These are phyloP conservation scores for Trichosporon inkin DNA, from an alignment of 1,284 basidiomycete genomes.

Conservation along the genomic window DNA sequence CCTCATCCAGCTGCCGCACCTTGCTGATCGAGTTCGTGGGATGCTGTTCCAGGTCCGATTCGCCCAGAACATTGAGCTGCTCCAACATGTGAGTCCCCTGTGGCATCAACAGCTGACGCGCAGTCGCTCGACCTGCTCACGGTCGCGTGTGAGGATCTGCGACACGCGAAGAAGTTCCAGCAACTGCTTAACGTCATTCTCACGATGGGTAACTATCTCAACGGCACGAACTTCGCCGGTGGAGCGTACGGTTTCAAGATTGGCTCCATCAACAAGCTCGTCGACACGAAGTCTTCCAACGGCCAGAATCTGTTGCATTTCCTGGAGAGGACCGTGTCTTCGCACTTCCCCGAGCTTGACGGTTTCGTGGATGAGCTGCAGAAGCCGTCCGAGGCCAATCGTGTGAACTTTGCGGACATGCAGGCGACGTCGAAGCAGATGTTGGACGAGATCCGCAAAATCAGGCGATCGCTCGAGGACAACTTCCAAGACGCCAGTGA, in stretches of 20 bases:
- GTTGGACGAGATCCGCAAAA: constrained; percentile 70
- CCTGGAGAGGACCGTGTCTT: constrained; percentile 80
- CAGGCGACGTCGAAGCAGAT: constrained; percentile 55
- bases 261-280: constrained; percentile 97
- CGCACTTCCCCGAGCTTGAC: constrained; percentile 84
- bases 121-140: constrained; percentile 73
- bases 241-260: constrained; percentile 97
- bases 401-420: constrained; percentile 53
- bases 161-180: constrained; percentile 76
- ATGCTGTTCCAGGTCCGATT: constrained; percentile 89
- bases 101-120: constrained; percentile 14
- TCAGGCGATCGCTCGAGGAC: constrained; percentile 70
- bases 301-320: constrained; percentile 93
- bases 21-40: constrained; percentile 85
- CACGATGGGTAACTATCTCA: constrained; percentile 96
- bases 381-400: constrained; percentile 86
- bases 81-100: constrained; percentile 51
- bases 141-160: constrained; percentile 71
- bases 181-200: constrained; percentile 73
- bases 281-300: constrained; percentile 94
- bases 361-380: constrained; percentile 82
- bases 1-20: constrained; percentile 88
- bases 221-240: constrained; percentile 92
- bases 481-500: constrained; percentile 70
- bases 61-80: constrained; percentile 70